Evolutionary conservation across 345 rosid genomes (phyloP), one percentile per base, ranked within the genome.

Genomic region (Eucalyptus globulus): DNA sequence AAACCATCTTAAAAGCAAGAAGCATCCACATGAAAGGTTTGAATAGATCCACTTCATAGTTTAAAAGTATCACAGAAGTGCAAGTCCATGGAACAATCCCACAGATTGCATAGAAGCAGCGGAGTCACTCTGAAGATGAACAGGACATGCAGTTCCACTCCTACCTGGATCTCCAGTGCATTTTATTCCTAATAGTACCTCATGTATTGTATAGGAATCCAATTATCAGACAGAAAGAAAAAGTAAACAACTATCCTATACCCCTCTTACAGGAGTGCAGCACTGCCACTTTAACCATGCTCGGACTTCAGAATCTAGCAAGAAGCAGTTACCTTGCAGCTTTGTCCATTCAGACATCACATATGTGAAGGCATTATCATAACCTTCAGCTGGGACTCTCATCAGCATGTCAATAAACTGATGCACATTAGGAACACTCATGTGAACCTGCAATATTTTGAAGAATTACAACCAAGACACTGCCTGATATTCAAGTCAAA

Each of bases 291-390:
- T 86, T 86, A 86, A 54, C 45, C 37, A 49, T 29, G 54, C 62
- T 86, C 19, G 87, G 58, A 86, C 54, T 16, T 47, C 43, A 47
- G 62, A 86, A 86, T n/a, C 87, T 54, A 67, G 51, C 37, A 87
- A 87, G 88, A 58, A 87, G 50, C 62, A 90, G 86, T 93, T 91
- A 94, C 99, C 99, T 95, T 96, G 99, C 90, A 93, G 95, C 91
- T 93, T 95, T 86, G 95, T 95, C 99, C 99, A 97, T 92, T 97
- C 99, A 86, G 97, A 95, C 97, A 96, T 95, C 54, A 97, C 91
- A 92, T 95, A 97, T 31, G 89, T 91, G 88, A 97, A 94, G 47
- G 98, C 94, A 92, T 95, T 97, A 88, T 89, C 92, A 89, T 92
- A 92, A 92, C 96, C 96, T 90, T 89, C 93, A 72, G 95, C 95